These are phyloP conservation scores for Chenopodium album DNA, from an alignment of 148 eudicot species.

Conservation along the genomic window DNA sequence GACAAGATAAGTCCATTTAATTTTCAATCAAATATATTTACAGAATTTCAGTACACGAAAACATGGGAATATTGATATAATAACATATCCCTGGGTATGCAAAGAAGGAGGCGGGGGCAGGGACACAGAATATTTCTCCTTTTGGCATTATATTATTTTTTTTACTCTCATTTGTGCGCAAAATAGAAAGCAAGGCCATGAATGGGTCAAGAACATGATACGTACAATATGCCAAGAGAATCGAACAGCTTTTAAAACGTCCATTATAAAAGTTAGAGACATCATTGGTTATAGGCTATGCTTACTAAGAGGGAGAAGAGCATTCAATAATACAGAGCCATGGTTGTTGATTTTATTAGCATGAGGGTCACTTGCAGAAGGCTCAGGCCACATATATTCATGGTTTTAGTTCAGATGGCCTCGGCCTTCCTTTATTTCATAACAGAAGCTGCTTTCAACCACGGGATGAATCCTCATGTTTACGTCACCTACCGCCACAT, in stretches of 20 bases:
- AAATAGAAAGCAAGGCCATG: conserved; percentile 30
- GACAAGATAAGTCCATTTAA: not conserved
- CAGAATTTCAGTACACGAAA: conserved; percentile 13
- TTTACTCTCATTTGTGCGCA: conserved; percentile 11
- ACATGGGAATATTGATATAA: conserved; percentile 18
- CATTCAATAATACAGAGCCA: conserved; percentile 17
- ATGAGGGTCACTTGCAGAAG: conserved; percentile 25
- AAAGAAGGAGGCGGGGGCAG: conserved; percentile 4
- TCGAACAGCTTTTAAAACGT: conserved; percentile 14
- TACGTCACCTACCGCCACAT: conserved; percentile 50
- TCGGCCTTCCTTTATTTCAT: conserved; percentile 52
- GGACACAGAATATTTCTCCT: conserved; percentile 29
- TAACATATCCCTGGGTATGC: conserved; percentile 9
- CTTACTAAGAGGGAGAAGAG: conserved; percentile 13
- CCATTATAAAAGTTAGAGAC: conserved; percentile 30
- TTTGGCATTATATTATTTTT: conserved; percentile 16
- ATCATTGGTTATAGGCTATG: conserved; percentile 16
- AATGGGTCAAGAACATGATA: conserved; percentile 39
- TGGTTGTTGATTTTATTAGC: conserved; percentile 25
- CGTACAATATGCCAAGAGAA: conserved; percentile 36
- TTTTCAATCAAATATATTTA: conserved; percentile 2
- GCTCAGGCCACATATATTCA: conserved; percentile 40
- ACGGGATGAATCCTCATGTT: conserved; percentile 48
- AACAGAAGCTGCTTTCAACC: conserved; percentile 48
- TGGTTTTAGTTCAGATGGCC: conserved; percentile 40